Percentiles rank a stretch among this genome's conserved stretches.
phyloP scores from a whole-genome alignment of 2,329 filamentous ascomycete species.

The Fusarium sp. region DNA sequence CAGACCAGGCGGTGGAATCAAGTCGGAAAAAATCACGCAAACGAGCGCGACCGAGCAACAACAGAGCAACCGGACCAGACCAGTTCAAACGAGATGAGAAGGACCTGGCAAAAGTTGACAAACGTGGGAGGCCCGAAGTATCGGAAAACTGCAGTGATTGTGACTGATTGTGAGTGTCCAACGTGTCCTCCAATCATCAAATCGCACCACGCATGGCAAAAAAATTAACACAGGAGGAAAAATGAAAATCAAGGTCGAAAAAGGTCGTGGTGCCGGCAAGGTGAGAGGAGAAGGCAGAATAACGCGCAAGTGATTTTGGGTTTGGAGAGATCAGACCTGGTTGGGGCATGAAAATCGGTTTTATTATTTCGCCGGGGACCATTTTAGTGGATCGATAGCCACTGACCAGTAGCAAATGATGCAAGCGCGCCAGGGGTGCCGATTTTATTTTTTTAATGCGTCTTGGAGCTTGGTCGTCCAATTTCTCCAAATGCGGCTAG shows the following conservation, averaged over 20 bases:
- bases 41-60: constrained; percentile 26
- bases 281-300: constrained; percentile 15
- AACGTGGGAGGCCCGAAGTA: constrained; percentile 25
- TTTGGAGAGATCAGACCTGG: background rate
- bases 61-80: constrained; percentile 18
- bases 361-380: constrained; percentile 41
- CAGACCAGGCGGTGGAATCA: background rate
- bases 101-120: background rate
- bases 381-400: background rate
- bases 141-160: constrained; percentile 21
- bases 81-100: constrained; percentile 19
- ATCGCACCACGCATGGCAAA: constrained; percentile 12
- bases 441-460: constrained; percentile 48
- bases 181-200: constrained; percentile 33
- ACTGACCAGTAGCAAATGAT: constrained; percentile 18
- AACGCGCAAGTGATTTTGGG: constrained; percentile 32
- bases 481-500: constrained; percentile 53
- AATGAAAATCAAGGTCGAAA: constrained; percentile 5
- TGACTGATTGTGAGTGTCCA: constrained; percentile 7
- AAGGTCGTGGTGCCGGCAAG: background rate
- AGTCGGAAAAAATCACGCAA: constrained; percentile 8
- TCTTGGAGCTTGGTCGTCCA: constrained; percentile 31
- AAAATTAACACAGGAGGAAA: constrained; percentile 15
- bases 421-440: constrained; percentile 38
- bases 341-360: constrained; percentile 32